These are phyloP conservation scores for Pseudogymnoascus pannorum DNA, from an alignment of 2,329 filamentous ascomycete genomes.

Conservation along the genomic window DNA sequence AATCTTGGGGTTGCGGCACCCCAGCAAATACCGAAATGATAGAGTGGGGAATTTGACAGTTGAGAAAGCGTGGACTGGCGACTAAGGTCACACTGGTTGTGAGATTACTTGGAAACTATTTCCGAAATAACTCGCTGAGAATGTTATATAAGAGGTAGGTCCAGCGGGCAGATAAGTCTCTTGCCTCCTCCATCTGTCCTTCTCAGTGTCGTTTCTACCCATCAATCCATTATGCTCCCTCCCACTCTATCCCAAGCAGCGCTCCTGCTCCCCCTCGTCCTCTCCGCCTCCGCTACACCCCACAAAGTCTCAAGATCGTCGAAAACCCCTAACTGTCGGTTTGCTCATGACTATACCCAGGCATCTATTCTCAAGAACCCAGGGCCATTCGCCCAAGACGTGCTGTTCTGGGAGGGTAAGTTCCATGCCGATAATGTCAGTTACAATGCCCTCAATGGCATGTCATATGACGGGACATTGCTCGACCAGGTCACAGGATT, in stretches of 20 bases:
- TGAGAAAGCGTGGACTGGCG: not conserved
- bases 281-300: conserved; percentile 1
- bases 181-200: not conserved
- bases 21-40: too few species aligned
- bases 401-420: conserved; percentile 39
- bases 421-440: conserved; percentile 36
- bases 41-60: not conserved
- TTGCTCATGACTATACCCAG: conserved; percentile 21
- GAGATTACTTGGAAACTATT: not conserved
- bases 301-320: not conserved
- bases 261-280: not conserved
- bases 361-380: conserved; percentile 26
- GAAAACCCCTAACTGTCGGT: conserved; percentile 20
- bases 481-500: conserved; percentile 33
- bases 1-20: too few species aligned
- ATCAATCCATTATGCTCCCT: not conserved
- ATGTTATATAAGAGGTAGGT: not conserved
- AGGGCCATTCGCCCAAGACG: conserved; percentile 30
- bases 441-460: conserved; percentile 36
- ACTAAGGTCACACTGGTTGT: too few species aligned
- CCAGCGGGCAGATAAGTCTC: not conserved
- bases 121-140: not conserved
- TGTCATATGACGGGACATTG: conserved; percentile 36
- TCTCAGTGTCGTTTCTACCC: not conserved
- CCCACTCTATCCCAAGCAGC: not conserved